These are phyloP conservation scores for Salvia rosmarinus DNA, from an alignment of 257 asterid genomes.

Conservation along the genomic window DNA sequence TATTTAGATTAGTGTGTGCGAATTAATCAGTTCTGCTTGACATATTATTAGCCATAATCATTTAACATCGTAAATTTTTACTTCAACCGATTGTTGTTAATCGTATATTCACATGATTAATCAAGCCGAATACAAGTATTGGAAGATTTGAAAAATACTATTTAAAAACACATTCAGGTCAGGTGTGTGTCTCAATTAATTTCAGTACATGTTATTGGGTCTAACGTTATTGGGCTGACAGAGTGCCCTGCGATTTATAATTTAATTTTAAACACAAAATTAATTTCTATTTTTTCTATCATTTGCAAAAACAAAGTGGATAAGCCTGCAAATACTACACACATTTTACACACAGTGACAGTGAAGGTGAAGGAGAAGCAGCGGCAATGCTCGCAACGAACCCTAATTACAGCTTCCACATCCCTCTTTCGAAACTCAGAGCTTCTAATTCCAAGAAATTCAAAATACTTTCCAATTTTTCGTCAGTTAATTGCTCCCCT, in stretches of 20 bases:
- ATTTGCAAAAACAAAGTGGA: conserved; percentile 40
- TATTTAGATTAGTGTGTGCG: no score
- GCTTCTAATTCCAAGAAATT: conserved; percentile 35
- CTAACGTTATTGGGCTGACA: not conserved
- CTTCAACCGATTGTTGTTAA: no score
- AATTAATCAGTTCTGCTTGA: no score
- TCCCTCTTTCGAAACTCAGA: conserved; percentile 34
- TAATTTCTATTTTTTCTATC: not conserved
- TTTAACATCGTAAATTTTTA: no score
- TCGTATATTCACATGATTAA: no score
- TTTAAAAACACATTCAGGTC: no score
- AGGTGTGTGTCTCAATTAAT: no score
- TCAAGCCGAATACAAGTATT: no score
- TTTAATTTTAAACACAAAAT: not conserved
- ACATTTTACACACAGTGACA: conserved; percentile 31
- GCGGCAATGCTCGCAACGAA: conserved; percentile 50
- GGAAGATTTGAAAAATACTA: no score
- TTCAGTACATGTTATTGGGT: not conserved
- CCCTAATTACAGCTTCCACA: conserved; percentile 42
- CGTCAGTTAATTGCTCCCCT: conserved; percentile 35
- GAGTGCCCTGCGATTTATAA: not conserved
- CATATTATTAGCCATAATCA: no score
- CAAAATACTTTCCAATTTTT: conserved; percentile 32
- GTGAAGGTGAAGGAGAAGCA: conserved; percentile 37
- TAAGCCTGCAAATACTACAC: conserved; percentile 46